Base-by-base conservation (phyloP, 176 grass and related monocot genomes). In the Pharus latifolius region DNA sequence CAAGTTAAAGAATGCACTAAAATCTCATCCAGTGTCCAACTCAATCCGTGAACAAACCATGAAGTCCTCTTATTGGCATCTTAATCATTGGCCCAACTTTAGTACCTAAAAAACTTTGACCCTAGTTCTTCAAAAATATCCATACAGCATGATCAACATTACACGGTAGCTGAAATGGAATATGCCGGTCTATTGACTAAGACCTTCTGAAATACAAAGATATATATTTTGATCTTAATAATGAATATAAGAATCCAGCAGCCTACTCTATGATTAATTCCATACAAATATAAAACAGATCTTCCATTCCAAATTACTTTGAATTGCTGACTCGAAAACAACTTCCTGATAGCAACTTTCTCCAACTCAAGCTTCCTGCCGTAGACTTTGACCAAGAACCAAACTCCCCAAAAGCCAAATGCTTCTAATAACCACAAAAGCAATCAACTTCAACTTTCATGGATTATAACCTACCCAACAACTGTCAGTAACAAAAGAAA, bases 291-390 rank as follows among this genome's bases (percentile, higher is more conserved):
- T 18, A 60, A 85, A 25, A 10, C 7, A 74, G 30, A 5, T 49
- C 57, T 55, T 85, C 47, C 38, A 30, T 34, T 28, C 37, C n/a
- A 20, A 45, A 75, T 25, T 55, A 85, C 70, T 80, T 85, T 69
- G 76, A 80, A 85, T 63, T 80, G 83, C 38, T 85, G 83, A 80
- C 76, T 56, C 3, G 14, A 14, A 49, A 76, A 80, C 83, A 24
- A 41, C 19, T 80, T 85, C 70, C 27, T 40, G 44, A 51, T 34
- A 67, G 51, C 50, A 73, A 47, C 73, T 72, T 83, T 78, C 49
- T 56, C 27, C 65, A 6, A 24, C 9, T 34, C 29, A 80, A 76
- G 52, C 65, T 52, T 30, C 73, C 66, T 52, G 15, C 33, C 78
- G 57, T 44, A 42, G 78, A 81, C 78, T 87, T 82, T 87, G 84